phyloP scores from a whole-genome alignment of 2,329 filamentous ascomycete species.

The Verticillium albo-atrum region DNA sequence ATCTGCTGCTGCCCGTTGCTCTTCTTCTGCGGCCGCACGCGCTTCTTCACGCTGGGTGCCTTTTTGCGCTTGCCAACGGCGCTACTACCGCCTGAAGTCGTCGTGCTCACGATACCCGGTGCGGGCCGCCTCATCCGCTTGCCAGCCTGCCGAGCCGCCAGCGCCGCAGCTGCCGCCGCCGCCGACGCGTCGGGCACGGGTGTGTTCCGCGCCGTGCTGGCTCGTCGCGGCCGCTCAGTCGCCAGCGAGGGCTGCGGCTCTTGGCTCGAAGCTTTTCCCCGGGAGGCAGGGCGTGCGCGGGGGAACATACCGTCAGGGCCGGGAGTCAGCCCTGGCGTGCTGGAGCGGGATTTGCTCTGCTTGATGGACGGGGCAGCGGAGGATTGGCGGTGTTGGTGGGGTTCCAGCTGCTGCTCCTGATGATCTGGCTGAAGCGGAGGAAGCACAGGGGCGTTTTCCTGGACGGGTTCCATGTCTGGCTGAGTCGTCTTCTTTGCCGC shows the following conservation, averaged over 20 bases:
- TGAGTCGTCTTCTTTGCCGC: conserved; percentile 35
- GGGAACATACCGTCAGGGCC: neutral
- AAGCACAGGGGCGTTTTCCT: neutral
- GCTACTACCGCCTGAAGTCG: conserved; percentile 55
- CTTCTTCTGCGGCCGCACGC: conserved; percentile 45
- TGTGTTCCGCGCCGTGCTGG: conserved; percentile 54
- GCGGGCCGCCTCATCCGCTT: conserved; percentile 66
- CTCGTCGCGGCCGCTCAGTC: conserved; percentile 48
- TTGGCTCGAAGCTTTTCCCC: conserved; percentile 44
- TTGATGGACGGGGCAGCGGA: conserved; percentile 19
- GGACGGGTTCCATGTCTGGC: conserved; percentile 7
- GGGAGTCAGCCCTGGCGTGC: conserved; percentile 31
- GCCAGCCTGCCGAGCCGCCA: conserved; percentile 24
- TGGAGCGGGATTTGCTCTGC: conserved; percentile 26
- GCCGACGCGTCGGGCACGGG: conserved; percentile 43
- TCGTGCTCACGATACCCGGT: conserved; percentile 65
- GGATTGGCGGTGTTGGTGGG: conserved; percentile 12
- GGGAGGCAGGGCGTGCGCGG: conserved; percentile 43
- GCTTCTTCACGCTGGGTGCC: conserved; percentile 55
- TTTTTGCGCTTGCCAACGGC: conserved; percentile 70
- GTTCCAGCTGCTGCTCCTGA: conserved; percentile 22
- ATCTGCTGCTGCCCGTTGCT: conserved; percentile 34
- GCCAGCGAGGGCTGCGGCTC: conserved; percentile 46
- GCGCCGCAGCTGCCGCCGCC: neutral
- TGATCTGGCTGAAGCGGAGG: conserved; percentile 2